These are phyloP conservation scores for Eragrostis curvula DNA, from an alignment of 176 grass and related monocot genomes.

Conservation along the genomic window DNA sequence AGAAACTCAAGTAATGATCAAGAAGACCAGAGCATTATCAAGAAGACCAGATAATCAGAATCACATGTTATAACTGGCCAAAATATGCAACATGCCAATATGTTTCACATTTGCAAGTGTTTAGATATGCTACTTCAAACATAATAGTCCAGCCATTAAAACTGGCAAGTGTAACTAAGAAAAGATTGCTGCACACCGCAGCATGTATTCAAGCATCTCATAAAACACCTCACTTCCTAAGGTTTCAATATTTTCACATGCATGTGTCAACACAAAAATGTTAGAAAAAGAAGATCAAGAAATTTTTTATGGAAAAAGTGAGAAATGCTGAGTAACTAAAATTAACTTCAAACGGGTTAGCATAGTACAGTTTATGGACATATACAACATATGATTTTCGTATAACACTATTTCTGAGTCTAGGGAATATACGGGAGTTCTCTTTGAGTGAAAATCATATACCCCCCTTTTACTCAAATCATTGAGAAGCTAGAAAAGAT, in stretches of 20 bases:
- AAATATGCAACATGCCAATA: neutral
- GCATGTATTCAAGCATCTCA: neutral
- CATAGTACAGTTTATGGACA: neutral
- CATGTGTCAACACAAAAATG: neutral
- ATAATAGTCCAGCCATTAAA: neutral
- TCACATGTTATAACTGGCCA: neutral
- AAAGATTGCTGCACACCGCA: neutral
- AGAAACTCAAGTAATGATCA: neutral
- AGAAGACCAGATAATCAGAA: neutral
- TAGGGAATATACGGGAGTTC: neutral
- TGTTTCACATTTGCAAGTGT: neutral
- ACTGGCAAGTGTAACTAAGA: constrained; percentile 7
- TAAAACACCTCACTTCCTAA: constrained; percentile 7
- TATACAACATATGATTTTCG: neutral
- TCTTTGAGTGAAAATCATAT: neutral
- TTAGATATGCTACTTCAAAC: constrained; percentile 17
- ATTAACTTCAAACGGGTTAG: neutral
- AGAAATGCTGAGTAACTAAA: neutral
- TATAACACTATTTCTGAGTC: neutral
- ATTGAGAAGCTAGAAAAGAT: constrained; percentile 6
- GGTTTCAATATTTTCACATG: constrained; percentile 26
- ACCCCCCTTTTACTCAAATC: neutral
- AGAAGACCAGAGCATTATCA: neutral
- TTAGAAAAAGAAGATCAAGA: neutral
- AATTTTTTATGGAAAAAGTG: constrained; percentile 16